Evolutionary conservation across 257 asterid species (phyloP), one percentile per base, ranked within the genome.

Genomic region (Eucommia ulmoides): DNA sequence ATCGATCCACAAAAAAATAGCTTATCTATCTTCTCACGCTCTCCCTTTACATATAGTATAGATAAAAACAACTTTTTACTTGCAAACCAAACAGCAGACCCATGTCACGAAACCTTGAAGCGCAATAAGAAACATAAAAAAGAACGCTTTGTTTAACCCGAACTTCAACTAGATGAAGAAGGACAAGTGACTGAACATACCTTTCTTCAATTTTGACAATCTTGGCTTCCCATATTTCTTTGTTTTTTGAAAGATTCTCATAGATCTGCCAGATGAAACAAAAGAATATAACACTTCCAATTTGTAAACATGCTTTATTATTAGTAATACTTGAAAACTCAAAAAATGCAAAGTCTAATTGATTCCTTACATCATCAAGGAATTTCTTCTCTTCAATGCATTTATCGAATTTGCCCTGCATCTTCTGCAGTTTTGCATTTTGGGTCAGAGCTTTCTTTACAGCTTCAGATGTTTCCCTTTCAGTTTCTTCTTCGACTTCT

Each of bases 151-250:
- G n/a, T 51, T n/a, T 49, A 20, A 19, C 52, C 45, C 44, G 22
- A 51, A 46, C 48, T 51, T 35, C 21, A 42, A 42, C 20, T 22
- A 53, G 61, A 42, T 22, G 35, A 53, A 51, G 45, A 55, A 23
- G 33, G 58, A 45, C 10, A 54, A 29, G 24, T 20, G 23, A 24
- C 29, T 22, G 21, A 53, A 41, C 51, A 48, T 69, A 85, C 93
- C 98, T 84, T 64, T 77, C 83, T 65, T 73, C 81, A 7, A 55
- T 54, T 61, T 78, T 77, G 26, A 24, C 26, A 46, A 83, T 73
- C 77, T 77, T 83, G 50, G 84, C 52, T 61, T 83, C 88, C 98
- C 96, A 91, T 56, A 73, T 68, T 48, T 63, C 73, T 66, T 76
- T 81, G 78, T 91, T 91, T 69, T 77, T 80, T 45, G 49, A 20